Base-by-base conservation (phyloP, 306 rosid genomes). In the Vigna reflexopilosa region DNA sequence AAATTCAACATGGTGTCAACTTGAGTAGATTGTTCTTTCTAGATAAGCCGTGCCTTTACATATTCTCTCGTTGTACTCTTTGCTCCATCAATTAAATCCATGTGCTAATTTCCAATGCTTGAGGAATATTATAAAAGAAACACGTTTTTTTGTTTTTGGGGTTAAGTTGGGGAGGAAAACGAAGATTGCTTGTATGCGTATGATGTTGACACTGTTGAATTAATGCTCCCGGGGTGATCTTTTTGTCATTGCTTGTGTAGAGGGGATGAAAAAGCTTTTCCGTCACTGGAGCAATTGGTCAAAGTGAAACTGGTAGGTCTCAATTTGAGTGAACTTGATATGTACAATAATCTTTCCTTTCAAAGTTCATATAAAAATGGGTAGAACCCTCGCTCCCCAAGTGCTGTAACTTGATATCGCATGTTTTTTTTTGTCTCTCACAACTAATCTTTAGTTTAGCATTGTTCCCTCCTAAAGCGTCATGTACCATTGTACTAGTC, bases 231-330 rank as follows among this genome's bases (percentile, higher is more conserved):
- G 65, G 17, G 40, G 65, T 72, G 74, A 80, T 48, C 8, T 72
- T 16, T 79, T 72, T 28, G 24, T 62, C 68, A 51, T 40, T 76
- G 85, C 52, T 70, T 76, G 73, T 51, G 74, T 70, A 40, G 73
- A 19, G 45, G 30, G 48, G 67, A 68, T 59, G 61, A 63, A 77
- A 42, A 52, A 32, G 44, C 36, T 66, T 70, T 62, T 75, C 40
- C 28, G 58, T 82, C 74, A 30, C 70, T 62, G 68, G 55, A 59
- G 76, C 72, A 49, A n/a, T 56, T 40, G 38, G 11, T 72, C 5
- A 14, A 55, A 52, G 36, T 75, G 72, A 51, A 38, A 52, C 38
- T 73, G 63, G 28, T 34, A 61, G 77, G 48, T 67, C 59, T 54
- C 44, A 61, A 49, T 52, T 64, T 61, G 65, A 45, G 24, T 24